Evolutionary conservation across 1,139 yeast species (phyloP).

Genomic region (Yamadazyma dendronema): DNA sequence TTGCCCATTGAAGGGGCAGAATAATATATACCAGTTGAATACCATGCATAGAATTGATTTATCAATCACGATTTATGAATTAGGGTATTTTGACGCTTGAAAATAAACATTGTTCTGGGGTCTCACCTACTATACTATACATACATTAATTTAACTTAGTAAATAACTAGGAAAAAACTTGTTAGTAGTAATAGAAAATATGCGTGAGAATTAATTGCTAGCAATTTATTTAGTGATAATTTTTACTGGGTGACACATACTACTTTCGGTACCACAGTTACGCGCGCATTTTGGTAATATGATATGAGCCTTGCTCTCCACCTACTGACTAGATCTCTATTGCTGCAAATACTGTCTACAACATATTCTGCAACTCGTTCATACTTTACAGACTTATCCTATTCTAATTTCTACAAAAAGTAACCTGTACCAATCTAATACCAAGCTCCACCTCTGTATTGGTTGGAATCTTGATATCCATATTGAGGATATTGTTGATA

Average conservation of each 20-base stretch:
- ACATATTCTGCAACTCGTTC: constrained; percentile 1
- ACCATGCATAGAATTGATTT: too few relatives aligned
- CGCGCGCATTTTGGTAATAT: too few relatives aligned
- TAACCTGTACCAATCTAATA: constrained; percentile 16
- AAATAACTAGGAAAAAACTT: constrained; percentile 2
- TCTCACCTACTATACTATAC: background rate
- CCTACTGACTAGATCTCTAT: too few relatives aligned
- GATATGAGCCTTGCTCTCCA: too few relatives aligned
- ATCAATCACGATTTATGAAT: too few relatives aligned
- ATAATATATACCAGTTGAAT: too few relatives aligned
- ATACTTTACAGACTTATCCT: constrained; percentile 2
- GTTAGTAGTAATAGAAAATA: constrained; percentile 4
- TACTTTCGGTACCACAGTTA: constrained; percentile 11
- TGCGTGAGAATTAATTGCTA: constrained; percentile 6
- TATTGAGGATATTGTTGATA: constrained; percentile 54
- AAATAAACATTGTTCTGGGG: background rate
- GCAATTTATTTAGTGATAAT: constrained; percentile 13
- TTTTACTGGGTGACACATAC: constrained; percentile 15
- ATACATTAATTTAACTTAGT: background rate
- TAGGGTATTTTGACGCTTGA: too few relatives aligned
- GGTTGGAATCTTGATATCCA: constrained; percentile 46
- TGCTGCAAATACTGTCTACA: background rate
- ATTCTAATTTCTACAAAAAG: background rate
- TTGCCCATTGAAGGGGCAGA: background rate
- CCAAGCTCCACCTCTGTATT: constrained; percentile 36